Percentiles rank a stretch among this genome's conserved stretches.
These are phyloP conservation scores for Stromatinia cepivora DNA, from an alignment of 2,329 filamentous ascomycete species.

Conservation along the genomic window DNA sequence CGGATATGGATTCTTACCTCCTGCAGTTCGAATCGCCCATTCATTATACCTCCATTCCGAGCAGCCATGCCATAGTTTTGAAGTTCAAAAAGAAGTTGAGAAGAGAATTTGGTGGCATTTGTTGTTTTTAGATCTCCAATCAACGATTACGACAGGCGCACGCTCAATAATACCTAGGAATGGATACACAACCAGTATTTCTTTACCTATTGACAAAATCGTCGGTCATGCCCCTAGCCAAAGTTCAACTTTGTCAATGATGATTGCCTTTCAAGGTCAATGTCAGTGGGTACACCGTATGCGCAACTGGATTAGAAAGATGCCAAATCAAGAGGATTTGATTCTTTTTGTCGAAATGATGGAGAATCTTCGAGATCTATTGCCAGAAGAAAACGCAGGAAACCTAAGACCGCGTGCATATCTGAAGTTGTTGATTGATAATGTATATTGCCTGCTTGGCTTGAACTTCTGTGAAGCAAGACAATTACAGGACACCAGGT, in stretches of 20 bases:
- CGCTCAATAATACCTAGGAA: not conserved
- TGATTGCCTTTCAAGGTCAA: not conserved
- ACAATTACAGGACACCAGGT: not conserved
- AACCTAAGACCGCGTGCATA: not conserved
- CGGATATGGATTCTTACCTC: not conserved
- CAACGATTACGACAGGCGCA: not conserved
- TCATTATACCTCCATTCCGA: not conserved
- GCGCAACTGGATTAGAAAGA: not conserved
- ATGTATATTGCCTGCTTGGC: not conserved
- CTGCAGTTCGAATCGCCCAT: not conserved
- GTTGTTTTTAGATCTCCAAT: not conserved
- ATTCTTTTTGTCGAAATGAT: not conserved
- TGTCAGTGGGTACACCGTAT: not conserved
- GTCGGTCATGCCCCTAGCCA: not conserved
- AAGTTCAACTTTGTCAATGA: not conserved
- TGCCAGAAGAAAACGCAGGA: not conserved
- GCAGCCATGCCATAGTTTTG: not conserved
- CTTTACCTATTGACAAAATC: not conserved
- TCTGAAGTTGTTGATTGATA: not conserved
- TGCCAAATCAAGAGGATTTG: not conserved
- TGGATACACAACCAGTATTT: not conserved
- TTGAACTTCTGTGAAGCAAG: not conserved
- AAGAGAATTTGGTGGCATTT: constrained; percentile 9
- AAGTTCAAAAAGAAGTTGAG: not conserved
- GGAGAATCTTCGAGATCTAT: not conserved